A percentile compares a stretch with the other conserved stretches of the same genome.
Evolutionary conservation across 306 rosid species (phyloP).

Genomic region (Cicer chorassanicum): DNA sequence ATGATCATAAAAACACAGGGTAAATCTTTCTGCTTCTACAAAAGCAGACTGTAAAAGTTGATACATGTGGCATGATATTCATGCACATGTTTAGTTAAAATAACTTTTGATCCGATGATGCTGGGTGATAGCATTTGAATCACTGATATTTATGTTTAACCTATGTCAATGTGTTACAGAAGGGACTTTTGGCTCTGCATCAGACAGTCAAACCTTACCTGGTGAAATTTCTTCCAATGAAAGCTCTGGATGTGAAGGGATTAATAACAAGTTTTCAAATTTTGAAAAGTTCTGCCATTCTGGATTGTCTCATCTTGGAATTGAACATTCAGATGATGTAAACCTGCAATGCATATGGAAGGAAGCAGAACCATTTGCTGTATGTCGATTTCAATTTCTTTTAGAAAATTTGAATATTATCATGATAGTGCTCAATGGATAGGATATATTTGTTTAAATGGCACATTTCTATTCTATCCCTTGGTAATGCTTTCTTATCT

Average conservation of each 20-base stretch:
- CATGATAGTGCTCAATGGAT: neutral
- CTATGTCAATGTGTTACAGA: slow-evolving; percentile 51
- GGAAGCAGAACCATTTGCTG: slow-evolving; percentile 70
- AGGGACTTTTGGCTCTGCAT: slow-evolving; percentile 39
- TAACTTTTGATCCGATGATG: slow-evolving; percentile 30
- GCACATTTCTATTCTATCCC: neutral
- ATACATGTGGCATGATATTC: slow-evolving; percentile 4
- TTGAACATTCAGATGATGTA: slow-evolving; percentile 52
- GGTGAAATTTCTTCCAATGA: slow-evolving; percentile 39
- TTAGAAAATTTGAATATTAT: slow-evolving; percentile 33
- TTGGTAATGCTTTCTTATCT: neutral
- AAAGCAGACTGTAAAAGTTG: slow-evolving; percentile 28
- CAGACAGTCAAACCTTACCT: slow-evolving; percentile 43
- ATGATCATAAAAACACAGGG: slow-evolving; percentile 19
- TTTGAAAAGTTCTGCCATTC: slow-evolving; percentile 69
- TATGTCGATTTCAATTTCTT: slow-evolving; percentile 51
- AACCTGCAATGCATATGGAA: slow-evolving; percentile 67
- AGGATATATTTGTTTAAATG: neutral
- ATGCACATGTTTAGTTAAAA: slow-evolving; percentile 31
- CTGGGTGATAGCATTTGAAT: slow-evolving; percentile 23
- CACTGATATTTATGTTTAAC: slow-evolving; percentile 14
- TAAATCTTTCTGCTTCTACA: slow-evolving; percentile 12
- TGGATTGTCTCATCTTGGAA: slow-evolving; percentile 75
- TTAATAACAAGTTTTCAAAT: slow-evolving; percentile 49
- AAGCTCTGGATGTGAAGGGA: slow-evolving; percentile 49